Evolutionary conservation across 306 rosid species (phyloP).

Genomic region (Ceratonia siliqua): DNA sequence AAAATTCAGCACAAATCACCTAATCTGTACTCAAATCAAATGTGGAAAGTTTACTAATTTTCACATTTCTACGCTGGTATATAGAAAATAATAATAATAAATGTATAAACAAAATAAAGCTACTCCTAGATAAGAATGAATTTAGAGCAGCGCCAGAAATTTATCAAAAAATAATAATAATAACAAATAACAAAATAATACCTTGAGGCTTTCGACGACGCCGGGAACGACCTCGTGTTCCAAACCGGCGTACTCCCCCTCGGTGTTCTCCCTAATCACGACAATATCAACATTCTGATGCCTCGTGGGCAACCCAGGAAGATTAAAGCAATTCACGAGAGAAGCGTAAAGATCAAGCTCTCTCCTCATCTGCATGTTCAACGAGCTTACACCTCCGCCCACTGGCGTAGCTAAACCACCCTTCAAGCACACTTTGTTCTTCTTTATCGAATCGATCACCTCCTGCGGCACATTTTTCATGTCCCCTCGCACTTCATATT

Average conservation of each 20-base stretch:
- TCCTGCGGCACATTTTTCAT: constrained; percentile 68
- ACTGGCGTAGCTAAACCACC: constrained; percentile 81
- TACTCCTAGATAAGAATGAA: background rate
- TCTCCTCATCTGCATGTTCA: constrained; percentile 72
- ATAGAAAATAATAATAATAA: background rate
- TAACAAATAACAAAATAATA: background rate
- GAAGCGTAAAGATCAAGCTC: constrained; percentile 94
- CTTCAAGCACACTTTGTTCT: constrained; percentile 83
- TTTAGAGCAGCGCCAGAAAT: background rate
- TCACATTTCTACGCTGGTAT: background rate
- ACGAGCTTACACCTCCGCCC: constrained; percentile 87
- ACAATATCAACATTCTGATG: constrained; percentile 85
- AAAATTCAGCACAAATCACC: too few species aligned
- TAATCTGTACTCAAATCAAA: background rate
- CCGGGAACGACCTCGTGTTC: constrained; percentile 96
- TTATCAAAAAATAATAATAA: background rate
- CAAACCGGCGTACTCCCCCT: constrained; percentile 85
- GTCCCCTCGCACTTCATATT: constrained; percentile 63
- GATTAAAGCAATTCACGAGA: constrained; percentile 78
- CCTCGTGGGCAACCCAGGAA: constrained; percentile 70
- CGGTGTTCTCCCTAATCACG: constrained; percentile 84
- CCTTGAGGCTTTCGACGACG: constrained; percentile 94
- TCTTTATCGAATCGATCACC: constrained; percentile 75
- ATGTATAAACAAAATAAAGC: background rate
- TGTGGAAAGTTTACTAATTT: background rate